phyloP scores from a whole-genome alignment of 129 eudicot species.

The Apium graveolens region DNA sequence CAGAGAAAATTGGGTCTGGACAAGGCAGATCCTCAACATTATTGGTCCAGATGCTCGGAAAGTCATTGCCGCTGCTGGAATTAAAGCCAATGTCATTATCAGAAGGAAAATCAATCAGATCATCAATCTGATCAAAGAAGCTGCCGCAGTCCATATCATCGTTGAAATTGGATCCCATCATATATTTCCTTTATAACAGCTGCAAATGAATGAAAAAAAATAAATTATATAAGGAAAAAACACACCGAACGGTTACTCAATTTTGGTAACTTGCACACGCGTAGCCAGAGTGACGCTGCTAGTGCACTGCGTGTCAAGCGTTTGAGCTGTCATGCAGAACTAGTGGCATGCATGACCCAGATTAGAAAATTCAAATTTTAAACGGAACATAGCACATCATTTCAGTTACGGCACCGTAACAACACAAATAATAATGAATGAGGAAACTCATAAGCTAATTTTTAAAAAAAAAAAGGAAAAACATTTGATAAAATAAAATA shows the following conservation, averaged over 20 bases:
- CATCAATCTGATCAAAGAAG: slow-evolving; percentile 78
- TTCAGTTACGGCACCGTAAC: not conserved
- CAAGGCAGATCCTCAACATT: slow-evolving; percentile 35
- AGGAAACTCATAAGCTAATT: not conserved
- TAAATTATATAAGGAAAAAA: slow-evolving; percentile 7
- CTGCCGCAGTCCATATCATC: slow-evolving; percentile 75
- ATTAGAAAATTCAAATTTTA: slow-evolving; percentile 1
- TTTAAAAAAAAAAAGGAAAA: not conserved
- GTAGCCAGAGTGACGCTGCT: slow-evolving; percentile 1
- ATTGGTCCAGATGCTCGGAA: slow-evolving; percentile 47
- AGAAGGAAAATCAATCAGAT: slow-evolving; percentile 61
- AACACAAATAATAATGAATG: not conserved
- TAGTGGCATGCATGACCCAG: slow-evolving; percentile 18
- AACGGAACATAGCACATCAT: not conserved
- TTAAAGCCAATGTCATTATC: slow-evolving; percentile 40
- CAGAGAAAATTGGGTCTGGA: slow-evolving; percentile 42
- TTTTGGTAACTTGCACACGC: slow-evolving; percentile 16
- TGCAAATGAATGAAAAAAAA: no score
- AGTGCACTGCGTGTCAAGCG: slow-evolving; percentile 7
- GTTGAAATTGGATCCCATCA: slow-evolving; percentile 40
- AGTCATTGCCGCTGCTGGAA: slow-evolving; percentile 36
- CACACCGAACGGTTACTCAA: slow-evolving; percentile 4
- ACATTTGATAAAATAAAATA: not conserved
- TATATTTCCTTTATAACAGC: no score
- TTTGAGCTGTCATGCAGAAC: slow-evolving; percentile 16